phyloP scores from a whole-genome alignment of 2,329 filamentous ascomycete genomes.

The Cryphonectria parasitica region DNA sequence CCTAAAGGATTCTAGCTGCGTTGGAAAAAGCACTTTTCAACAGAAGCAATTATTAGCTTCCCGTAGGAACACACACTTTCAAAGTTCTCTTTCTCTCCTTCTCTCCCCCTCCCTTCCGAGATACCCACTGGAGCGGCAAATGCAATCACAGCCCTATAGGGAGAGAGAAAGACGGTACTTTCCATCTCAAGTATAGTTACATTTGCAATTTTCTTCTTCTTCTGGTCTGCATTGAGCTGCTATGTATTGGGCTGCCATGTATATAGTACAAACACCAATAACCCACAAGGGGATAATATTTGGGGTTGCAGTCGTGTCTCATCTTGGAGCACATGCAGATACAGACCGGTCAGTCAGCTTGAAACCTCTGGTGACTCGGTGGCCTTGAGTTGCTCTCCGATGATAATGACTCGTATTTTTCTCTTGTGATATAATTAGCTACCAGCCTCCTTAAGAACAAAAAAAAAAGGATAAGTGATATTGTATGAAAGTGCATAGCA shows the following conservation, averaged over 20 bases:
- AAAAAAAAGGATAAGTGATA: too few species aligned
- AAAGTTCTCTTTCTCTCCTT: too few species aligned
- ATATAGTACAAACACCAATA: background rate
- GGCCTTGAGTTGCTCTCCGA: background rate
- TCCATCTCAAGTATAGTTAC: background rate
- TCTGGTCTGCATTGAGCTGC: background rate
- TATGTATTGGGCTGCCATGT: background rate
- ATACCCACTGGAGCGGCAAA: background rate
- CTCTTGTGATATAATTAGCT: background rate
- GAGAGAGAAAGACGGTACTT: background rate
- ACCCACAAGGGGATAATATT: background rate
- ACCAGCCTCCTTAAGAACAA: too few species aligned
- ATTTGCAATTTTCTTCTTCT: background rate
- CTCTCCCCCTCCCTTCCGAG: too few species aligned
- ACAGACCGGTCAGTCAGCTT: background rate
- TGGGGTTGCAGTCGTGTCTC: conserved; percentile 2
- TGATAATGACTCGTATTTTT: background rate
- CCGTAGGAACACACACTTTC: too few species aligned
- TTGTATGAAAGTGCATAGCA: background rate
- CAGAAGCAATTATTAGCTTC: background rate
- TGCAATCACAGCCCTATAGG: background rate
- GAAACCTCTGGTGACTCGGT: background rate
- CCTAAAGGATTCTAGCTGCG: background rate
- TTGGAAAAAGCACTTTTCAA: background rate
- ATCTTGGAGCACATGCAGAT: background rate